Base-by-base conservation (phyloP, 1,284 basidiomycete species). In the Trametes versicolor region DNA sequence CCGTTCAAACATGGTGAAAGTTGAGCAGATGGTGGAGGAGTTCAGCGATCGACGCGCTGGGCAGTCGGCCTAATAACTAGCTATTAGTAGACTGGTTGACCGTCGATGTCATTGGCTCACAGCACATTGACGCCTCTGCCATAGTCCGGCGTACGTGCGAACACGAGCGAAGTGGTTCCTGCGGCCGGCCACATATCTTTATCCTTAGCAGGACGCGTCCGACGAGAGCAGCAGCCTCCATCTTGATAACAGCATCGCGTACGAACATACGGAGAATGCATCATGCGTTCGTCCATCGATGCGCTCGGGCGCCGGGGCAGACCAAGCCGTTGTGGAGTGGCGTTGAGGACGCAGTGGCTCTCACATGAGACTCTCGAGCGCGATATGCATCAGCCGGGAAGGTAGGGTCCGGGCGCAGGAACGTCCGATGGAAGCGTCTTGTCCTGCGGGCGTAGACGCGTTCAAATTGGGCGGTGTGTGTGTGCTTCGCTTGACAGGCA, bases 1-100 rank as follows among this genome's bases (percentile, higher is more conserved):
- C 64, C 83, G 84, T 55, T 62, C 54, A 27, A 70, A 70, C 69
- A 74, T 73, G 54, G 32, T 34, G 55, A 23, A 15, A 10, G 23
- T n/a, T 21, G 25, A 41, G 36, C 5, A n/a, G 39, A 43, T 39
- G 34, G 47, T 39, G 52, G 54, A 25, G 21, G 29, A 15, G 57
- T 39, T 39, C 10, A 34, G 36, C 19, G 27, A 27, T 41, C 43
- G 58, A 41, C 32, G 10, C 23, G 52, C 21, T 13, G 19, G 29
- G 32, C 48, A 19, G 12, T 29, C 25, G 23, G 23, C 15, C 34
- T 17, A 36, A 25, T 45, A 41, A 7, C 15, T 29, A 7, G 39
- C 10, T 23, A 37, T 19, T 27, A 50, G 47, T 36, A 36, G 32
- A 36, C 29, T 32, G 8, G 12, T 23, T 4, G 12, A 7, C 10